These are phyloP conservation scores for Candida michaelii DNA, from an alignment of 805 yeast genomes.

Conservation along the genomic window DNA sequence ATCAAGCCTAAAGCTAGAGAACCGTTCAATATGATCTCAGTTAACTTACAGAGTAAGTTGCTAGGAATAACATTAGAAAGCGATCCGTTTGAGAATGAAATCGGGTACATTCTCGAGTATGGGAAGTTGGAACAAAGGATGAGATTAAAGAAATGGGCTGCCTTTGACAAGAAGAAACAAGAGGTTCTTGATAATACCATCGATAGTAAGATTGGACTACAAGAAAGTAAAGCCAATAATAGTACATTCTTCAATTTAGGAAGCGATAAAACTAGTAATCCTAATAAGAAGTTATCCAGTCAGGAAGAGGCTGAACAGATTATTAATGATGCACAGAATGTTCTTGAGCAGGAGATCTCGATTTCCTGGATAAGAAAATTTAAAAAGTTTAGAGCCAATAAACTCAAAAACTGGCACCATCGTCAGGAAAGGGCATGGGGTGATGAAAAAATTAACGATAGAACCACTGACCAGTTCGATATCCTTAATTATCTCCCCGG, in stretches of 20 bases:
- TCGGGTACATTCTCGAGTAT: constrained; percentile 61
- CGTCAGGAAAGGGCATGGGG: constrained; percentile 34
- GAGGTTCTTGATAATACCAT: constrained; percentile 16
- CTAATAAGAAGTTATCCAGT: constrained; percentile 7
- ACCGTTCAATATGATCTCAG: constrained; percentile 51
- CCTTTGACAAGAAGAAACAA: constrained; percentile 31
- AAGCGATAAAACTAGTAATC: background rate
- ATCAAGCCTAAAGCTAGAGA: constrained; percentile 37
- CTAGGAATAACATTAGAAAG: constrained; percentile 73
- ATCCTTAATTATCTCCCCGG: constrained; percentile 36
- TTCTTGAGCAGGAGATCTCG: constrained; percentile 27
- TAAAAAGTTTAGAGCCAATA: constrained; percentile 23
- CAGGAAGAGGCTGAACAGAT: constrained; percentile 27
- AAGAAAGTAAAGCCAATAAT: constrained; percentile 1
- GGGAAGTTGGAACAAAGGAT: constrained; percentile 66
- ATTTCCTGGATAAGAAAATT: constrained; percentile 36
- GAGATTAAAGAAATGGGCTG: constrained; percentile 50
- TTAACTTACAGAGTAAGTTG: constrained; percentile 54
- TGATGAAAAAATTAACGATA: constrained; percentile 28
- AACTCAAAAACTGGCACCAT: constrained; percentile 25
- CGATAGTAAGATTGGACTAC: constrained; percentile 11
- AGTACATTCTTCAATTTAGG: constrained; percentile 2
- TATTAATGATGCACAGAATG: constrained; percentile 26
- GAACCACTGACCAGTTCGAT: constrained; percentile 32
- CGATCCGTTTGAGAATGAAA: constrained; percentile 83